Base-by-base conservation (phyloP, 2,329 filamentous ascomycete genomes). In the Microdochium nivale region DNA sequence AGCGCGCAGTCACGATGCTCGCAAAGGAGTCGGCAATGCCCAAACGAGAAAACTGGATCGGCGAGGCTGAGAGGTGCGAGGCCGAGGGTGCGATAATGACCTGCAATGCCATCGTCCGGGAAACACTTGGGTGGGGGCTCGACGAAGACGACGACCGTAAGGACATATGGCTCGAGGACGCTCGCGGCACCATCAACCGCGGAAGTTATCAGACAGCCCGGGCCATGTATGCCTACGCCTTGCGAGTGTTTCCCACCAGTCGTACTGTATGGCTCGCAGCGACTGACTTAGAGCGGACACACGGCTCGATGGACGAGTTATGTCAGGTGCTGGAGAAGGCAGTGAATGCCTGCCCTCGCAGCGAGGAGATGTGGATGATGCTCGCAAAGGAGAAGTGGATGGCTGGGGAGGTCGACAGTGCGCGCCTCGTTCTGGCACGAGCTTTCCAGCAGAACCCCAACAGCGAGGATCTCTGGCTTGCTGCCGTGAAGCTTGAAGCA, bases 381-480 rank as follows among this genome's bases (percentile, higher is more conserved):
- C 84, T 96, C 50, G 94, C 92, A 33, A 89, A 92, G 69, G 94
- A 97, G 72, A 95, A 91, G 65, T 94, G 90, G 88, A 83, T 94
- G 63, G 82, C 87, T 2, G 90, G 90, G 49, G 86, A 95, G 61
- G 84, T 95, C 46, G 86, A 96, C 64, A 89, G 89, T 55, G 91
- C 94, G 13, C 82, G 94, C 52, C 78, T 84, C 55, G 90, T 97
- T 1, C 81, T 99, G 16, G 92, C 84, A 25, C 83, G 86, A 56
- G 94, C 92, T 4, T 99, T 99, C 76, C 86, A 92, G 60, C 89
- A 96, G 65, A 95, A 97, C 61, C 90, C 90, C 1, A 91, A 95
- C 67, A 96, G 96, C 70, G 94, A 99, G 68, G 90, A 97, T 66
- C 96, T 99, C 58, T 99, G 94, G 87, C 84, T 96, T 48, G 88